A percentile compares a stretch with the other conserved stretches of the same genome.
phyloP scores from a whole-genome alignment of 2,329 filamentous ascomycete genomes.

The Fusarium burgessii region DNA sequence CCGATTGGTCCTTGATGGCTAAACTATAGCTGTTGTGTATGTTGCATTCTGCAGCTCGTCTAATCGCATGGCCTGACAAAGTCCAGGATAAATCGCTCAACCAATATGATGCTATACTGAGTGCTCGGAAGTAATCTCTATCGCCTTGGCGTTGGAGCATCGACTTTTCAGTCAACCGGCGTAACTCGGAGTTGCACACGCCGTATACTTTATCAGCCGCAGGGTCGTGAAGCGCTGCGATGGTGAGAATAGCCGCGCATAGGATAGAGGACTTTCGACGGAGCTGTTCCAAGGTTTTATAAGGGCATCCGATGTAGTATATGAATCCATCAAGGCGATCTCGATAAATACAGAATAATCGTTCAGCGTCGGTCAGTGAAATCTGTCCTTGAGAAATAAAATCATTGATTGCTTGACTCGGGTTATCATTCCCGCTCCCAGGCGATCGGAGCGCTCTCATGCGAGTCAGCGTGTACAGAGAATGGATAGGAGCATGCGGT shows the following conservation, averaged over 20 bases:
- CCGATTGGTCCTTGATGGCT: slow-evolving; percentile 52
- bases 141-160: slow-evolving; percentile 53
- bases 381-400: slow-evolving; percentile 56
- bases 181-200: slow-evolving; percentile 61
- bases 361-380: slow-evolving; percentile 60
- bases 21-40: slow-evolving; percentile 57
- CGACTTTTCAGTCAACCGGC: slow-evolving; percentile 62
- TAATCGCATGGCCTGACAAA: slow-evolving; percentile 65
- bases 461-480: slow-evolving; percentile 54
- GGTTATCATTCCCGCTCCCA: slow-evolving; percentile 40
- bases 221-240: slow-evolving; percentile 69
- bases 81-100: slow-evolving; percentile 70
- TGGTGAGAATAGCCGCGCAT: slow-evolving; percentile 66
- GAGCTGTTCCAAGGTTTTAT: slow-evolving; percentile 62
- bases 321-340: slow-evolving; percentile 64
- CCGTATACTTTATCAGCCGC: slow-evolving; percentile 64
- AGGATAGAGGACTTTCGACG: slow-evolving; percentile 67
- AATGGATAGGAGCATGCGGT: slow-evolving; percentile 54
- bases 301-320: slow-evolving; percentile 64
- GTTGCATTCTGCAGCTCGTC: slow-evolving; percentile 62
- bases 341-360: slow-evolving; percentile 63
- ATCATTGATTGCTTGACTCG: slow-evolving; percentile 45
- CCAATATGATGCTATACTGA: slow-evolving; percentile 73
- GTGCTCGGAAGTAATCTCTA: slow-evolving; percentile 66
- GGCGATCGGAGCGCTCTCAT: slow-evolving; percentile 52